Conservation (phyloP, 352 stramenopile genomes). For the Pythium coloratum region DNA sequence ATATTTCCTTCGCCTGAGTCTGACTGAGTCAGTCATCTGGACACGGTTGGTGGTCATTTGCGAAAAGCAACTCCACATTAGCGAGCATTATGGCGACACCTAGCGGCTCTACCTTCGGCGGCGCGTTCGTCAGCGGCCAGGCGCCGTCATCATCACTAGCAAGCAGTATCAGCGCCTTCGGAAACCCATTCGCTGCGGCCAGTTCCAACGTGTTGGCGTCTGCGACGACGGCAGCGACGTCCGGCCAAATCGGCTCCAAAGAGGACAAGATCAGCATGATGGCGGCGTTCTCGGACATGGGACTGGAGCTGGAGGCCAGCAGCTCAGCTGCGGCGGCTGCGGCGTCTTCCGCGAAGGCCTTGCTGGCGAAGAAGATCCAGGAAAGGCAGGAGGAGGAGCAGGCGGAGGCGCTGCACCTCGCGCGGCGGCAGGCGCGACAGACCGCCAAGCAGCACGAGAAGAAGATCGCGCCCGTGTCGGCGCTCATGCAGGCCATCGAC, state of each 20-base stretch:
- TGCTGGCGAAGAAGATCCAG: conserved; percentile 48
- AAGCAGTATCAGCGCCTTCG: conserved; percentile 5
- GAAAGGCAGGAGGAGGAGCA: conserved; percentile 44
- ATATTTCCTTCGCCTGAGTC: not conserved
- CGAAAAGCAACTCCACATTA: not conserved
- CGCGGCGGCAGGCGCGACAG: conserved; percentile 37
- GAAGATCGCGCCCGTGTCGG: conserved; percentile 35
- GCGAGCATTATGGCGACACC: conserved; percentile 2
- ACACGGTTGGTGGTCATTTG: not conserved
- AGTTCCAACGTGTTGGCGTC: conserved; percentile 1
- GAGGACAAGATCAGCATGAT: conserved; percentile 43
- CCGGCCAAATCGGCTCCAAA: conserved; percentile 17
- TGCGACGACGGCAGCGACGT: conserved; percentile 1
- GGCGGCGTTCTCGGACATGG: conserved; percentile 57
- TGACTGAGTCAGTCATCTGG: not conserved
- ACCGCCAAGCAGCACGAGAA: conserved; percentile 4
- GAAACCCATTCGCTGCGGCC: conserved; percentile 29
- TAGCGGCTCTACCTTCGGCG: conserved; percentile 3
- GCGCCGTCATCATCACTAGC: not conserved
- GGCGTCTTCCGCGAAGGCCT: conserved; percentile 40
- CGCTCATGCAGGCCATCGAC: conserved; percentile 61
- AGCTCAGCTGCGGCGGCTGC: conserved; percentile 22
- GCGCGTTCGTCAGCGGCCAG: conserved; percentile 14
- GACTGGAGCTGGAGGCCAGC: conserved; percentile 42
- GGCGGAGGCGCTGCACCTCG: conserved; percentile 22